Evolutionary conservation across 441 rosid genomes (phyloP).

Genomic region (Syzygium malaccense): DNA sequence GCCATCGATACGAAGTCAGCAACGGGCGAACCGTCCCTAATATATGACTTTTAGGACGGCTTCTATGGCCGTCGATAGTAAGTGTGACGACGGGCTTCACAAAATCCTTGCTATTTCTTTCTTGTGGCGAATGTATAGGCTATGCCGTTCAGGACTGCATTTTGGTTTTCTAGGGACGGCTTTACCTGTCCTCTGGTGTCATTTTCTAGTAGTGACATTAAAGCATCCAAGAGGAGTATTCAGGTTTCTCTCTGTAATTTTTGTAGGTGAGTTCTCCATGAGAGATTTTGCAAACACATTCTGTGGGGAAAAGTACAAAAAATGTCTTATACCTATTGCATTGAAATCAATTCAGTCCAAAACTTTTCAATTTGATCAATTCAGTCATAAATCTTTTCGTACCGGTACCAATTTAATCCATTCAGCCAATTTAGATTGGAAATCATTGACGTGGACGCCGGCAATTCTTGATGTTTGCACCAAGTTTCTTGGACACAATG

Average conservation of each 20-base stretch:
- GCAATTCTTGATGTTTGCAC: background rate
- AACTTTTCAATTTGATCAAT: too few species aligned
- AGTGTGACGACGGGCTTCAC: background rate
- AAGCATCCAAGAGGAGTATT: background rate
- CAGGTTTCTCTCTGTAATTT: background rate
- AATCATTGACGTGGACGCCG: too few species aligned
- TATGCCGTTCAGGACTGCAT: background rate
- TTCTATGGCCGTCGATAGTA: background rate
- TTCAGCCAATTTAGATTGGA: accelerated
- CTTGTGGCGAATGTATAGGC: background rate
- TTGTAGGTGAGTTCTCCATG: background rate
- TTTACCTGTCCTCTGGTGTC: background rate
- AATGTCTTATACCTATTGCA: too few species aligned
- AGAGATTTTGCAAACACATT: background rate
- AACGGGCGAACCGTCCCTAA: background rate
- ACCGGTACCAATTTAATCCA: too few species aligned
- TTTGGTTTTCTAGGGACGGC: background rate
- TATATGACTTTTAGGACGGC: background rate
- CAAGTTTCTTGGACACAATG: background rate
- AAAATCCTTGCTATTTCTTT: background rate
- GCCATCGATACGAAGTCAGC: background rate
- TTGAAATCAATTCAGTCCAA: too few species aligned
- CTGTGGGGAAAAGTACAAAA: too few species aligned
- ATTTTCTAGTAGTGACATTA: background rate
- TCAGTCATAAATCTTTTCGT: too few species aligned